Base-by-base conservation (phyloP, 2,329 filamentous ascomycete species). In the Trichophyton mentagrophytes region DNA sequence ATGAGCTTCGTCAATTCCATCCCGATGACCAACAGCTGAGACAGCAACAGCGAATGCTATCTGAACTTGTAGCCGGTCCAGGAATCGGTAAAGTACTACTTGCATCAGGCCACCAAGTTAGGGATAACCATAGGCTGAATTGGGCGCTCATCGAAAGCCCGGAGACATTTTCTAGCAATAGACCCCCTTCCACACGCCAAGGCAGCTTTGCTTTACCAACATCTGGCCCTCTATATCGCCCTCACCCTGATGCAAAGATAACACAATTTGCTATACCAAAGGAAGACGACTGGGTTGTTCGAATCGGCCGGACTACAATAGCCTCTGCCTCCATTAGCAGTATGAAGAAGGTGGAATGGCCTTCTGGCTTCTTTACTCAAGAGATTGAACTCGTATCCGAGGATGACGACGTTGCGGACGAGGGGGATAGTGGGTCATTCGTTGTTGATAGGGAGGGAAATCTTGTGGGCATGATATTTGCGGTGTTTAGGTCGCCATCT, bases 61-160 rank as follows among this genome's bases (percentile, higher is more conserved):
- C 36, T 1, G 22, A 3, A 11, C 36, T 46, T 6, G 25, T n/a
- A 11, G 20, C 38, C 1, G 38, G 38, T 7, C 36, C 15, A 11
- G 38, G 36, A 2, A 58, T 59, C 20, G 38, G 57, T 1, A 59
- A 47, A 59, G 57, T 59, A n/a, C n/a, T 59, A 0, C 40, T 59
- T 13, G 57, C 57, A 8, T 59, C 57, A 7, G 57, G 57, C 0
- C 17, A 27, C 25, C 25, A n/a, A 6, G n/a, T 46, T n/a, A 30
- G 7, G 6, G 22, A 49, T n/a, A 30, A 30, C 17, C n/a, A 15
- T 2, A 22, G 40, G 1, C 7, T 59, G 13, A 9, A 59, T 20
- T 59, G 57, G 57, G 57, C 57, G 30, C 40, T 59, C 2, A 47
- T 59, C 9, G 57, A 59, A 25, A 47, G 38, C 27, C 57, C 57